Conservation (phyloP, 192 early-diverging fungal genomes). For the Mycoemilia scoparia region DNA sequence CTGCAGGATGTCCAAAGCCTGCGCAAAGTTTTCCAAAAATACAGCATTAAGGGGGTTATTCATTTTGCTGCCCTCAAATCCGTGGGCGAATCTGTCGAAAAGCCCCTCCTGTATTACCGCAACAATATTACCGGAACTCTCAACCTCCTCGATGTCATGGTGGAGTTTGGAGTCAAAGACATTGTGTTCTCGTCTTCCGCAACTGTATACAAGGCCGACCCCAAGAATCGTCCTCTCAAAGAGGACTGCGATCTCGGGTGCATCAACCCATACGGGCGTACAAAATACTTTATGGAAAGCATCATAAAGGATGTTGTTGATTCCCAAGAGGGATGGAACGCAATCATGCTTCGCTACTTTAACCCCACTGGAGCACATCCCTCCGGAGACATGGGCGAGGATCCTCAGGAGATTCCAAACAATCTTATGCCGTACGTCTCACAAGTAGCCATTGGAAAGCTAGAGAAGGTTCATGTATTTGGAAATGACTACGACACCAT, state of each 20-base stretch:
- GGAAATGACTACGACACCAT: slow-evolving; percentile 81
- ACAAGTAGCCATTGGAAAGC: slow-evolving; percentile 69
- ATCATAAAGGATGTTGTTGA: slow-evolving; percentile 56
- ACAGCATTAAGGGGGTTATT: slow-evolving; percentile 48
- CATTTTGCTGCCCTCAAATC: slow-evolving; percentile 83
- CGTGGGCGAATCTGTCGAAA: slow-evolving; percentile 59
- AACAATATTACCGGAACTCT: slow-evolving; percentile 87
- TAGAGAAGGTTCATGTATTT: slow-evolving; percentile 71
- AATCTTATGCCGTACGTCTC: slow-evolving; percentile 83
- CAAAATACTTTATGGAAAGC: slow-evolving; percentile 86
- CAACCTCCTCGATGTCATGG: slow-evolving; percentile 67
- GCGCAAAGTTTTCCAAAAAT: slow-evolving; percentile 48
- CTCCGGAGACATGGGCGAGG: slow-evolving; percentile 81
- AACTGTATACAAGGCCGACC: slow-evolving; percentile 61
- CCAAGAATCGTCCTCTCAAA: slow-evolving; percentile 27
- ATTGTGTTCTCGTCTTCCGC: slow-evolving; percentile 91
- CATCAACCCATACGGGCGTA: slow-evolving; percentile 84
- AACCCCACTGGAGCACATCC: slow-evolving; percentile 88
- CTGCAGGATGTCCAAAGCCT: slow-evolving; percentile 50
- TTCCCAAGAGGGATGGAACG: slow-evolving; percentile 42
- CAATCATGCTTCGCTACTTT: slow-evolving; percentile 67
- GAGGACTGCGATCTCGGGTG: slow-evolving; percentile 51
- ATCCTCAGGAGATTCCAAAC: slow-evolving; percentile 66
- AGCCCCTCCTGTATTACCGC: slow-evolving; percentile 80
- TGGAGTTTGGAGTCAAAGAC: slow-evolving; percentile 59